These are phyloP conservation scores for Thozetella sp. DNA, from an alignment of 495 filamentous ascomycete species.

Conservation along the genomic window DNA sequence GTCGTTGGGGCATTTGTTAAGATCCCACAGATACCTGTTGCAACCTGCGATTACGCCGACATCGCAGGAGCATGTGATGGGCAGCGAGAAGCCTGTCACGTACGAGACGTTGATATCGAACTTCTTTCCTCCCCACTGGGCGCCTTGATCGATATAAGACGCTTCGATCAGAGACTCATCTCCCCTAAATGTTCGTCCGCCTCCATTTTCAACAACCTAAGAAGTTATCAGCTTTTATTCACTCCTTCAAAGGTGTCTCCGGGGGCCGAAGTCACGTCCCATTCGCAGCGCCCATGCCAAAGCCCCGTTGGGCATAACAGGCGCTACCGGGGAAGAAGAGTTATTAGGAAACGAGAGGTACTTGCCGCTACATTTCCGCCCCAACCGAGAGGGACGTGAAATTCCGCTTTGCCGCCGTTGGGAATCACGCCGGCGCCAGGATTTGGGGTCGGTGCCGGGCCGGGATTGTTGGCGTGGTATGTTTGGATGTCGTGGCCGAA, in stretches of 20 bases:
- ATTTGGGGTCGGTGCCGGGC: neutral
- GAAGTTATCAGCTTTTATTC: no score
- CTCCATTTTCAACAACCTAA: neutral
- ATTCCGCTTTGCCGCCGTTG: neutral
- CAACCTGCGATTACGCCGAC: neutral
- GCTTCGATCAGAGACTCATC: slow-evolving; percentile 1
- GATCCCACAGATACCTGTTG: neutral
- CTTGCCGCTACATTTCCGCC: neutral
- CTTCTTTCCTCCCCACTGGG: neutral
- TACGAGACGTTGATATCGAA: slow-evolving; percentile 2
- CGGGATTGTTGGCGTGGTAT: neutral
- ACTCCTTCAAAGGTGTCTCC: no score
- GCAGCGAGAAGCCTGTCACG: neutral
- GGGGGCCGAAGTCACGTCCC: no score
- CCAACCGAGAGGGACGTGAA: neutral
- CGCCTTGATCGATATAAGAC: neutral
- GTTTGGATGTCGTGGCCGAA: slow-evolving; percentile 1
- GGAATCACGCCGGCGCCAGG: neutral
- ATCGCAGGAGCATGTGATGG: neutral
- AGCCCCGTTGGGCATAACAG: no score
- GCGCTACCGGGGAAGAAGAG: no score
- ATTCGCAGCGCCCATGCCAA: no score
- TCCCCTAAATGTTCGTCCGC: neutral
- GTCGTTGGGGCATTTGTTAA: slow-evolving; percentile 1
- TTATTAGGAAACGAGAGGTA: no score